Base-by-base conservation (phyloP, 2,329 filamentous ascomycete species). In the Tolypocladium nubicola region DNA sequence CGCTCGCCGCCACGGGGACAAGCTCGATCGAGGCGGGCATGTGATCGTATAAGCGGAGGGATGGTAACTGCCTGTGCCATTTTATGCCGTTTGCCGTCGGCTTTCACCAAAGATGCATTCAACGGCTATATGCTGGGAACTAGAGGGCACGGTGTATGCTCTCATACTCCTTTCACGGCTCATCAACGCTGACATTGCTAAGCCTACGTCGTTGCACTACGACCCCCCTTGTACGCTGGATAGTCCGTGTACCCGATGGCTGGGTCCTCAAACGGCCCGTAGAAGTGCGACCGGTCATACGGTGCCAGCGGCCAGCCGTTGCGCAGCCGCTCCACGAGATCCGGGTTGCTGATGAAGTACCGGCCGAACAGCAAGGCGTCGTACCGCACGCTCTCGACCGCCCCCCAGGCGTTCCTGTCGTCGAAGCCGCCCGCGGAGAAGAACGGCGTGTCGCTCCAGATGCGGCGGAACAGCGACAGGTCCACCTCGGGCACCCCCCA, bases 1-100 rank as follows among this genome's bases (percentile, higher is more conserved):
- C 85, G 8, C 84, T 87, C 56, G 81, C 87, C 83, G 82, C 4
- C 19, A 83, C 81, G 49, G 73, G 33, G 84, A 84, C 64, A 86
- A 86, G 65, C 75, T 86, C 23, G 23, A 61, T 78, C 1, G 67
- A 67, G 0, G 70, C 70, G 6, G 76, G 74, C 26, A 58, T 54
- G 57, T 61, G 39, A 38, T 26, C 23, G 23, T 26, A 26, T 26
- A 26, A 26, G 23, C 4, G 23, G 4, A 26, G 23, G 23, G 23
- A 26, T 26, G 23, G 23, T 26, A 26, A 26, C 23, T 26, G 30
- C 5, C 30, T 33, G 30, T 33, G 30, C 30, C 30, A 7, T 8
- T 10, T 2, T 38, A 8, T 38, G 37, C 4, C 13, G 37, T 38
- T 38, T 14, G 37, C 37, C 37, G 37, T 38, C 37, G 10, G 10